Conservation (phyloP, 805 yeast genomes). For the Metschnikowia shivogae region DNA sequence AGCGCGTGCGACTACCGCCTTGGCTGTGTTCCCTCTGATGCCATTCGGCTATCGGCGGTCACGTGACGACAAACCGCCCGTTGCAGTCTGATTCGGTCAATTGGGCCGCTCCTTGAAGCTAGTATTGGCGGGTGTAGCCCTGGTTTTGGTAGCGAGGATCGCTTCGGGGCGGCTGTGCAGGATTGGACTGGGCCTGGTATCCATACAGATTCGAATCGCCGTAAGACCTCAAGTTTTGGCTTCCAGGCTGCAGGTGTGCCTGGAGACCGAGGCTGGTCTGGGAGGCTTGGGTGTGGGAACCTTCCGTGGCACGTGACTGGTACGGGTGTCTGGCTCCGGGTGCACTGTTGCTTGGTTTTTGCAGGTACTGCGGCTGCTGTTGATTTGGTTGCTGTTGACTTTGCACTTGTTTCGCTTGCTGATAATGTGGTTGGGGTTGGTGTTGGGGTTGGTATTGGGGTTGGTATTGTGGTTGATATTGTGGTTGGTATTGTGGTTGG, state of each 20-base stretch:
- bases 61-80: too few relatives aligned
- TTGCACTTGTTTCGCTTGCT: background rate
- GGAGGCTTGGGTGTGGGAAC: conserved; percentile 6
- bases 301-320: conserved; percentile 9
- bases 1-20: too few relatives aligned
- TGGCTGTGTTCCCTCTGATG: too few relatives aligned
- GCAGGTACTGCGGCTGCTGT: conserved; percentile 11
- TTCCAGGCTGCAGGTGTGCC: conserved; percentile 3
- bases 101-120: too few relatives aligned
- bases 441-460: conserved; percentile 6
- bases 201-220: conserved; percentile 2
- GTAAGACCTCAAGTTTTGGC: conserved; percentile 2
- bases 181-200: conserved; percentile 1
- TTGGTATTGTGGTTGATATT: background rate
- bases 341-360: conserved; percentile 6
- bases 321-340: conserved; percentile 3
- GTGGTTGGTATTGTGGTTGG: background rate
- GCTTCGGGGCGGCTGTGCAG: background rate
- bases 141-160: conserved; percentile 1
- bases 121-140: conserved; percentile 7
- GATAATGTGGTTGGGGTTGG: background rate
- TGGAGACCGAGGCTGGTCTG: conserved; percentile 7
- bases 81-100: too few relatives aligned
- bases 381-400: conserved; percentile 6
- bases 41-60: too few relatives aligned